Conservation (phyloP, 2,329 filamentous ascomycete species). For the Davidsoniella virescens region DNA sequence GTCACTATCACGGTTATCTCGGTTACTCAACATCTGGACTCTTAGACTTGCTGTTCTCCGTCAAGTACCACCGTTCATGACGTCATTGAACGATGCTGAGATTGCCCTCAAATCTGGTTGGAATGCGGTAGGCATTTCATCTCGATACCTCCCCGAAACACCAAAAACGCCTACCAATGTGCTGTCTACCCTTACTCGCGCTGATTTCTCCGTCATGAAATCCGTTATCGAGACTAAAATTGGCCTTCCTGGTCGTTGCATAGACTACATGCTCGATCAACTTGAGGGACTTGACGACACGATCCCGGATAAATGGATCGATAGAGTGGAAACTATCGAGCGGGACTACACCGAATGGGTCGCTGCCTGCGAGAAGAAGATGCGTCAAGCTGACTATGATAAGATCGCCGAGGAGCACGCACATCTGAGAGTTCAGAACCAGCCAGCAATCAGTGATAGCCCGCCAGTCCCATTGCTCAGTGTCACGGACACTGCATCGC, state of each 20-base stretch:
- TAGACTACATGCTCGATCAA: conserved; percentile 76
- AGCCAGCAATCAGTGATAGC: not conserved
- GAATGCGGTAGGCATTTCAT: conserved; percentile 36
- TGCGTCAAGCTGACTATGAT: conserved; percentile 45
- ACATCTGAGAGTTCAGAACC: not conserved
- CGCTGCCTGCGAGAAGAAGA: conserved; percentile 55
- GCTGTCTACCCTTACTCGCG: conserved; percentile 21
- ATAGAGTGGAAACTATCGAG: conserved; percentile 69
- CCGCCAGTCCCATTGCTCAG: conserved; percentile 5
- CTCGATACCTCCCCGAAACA: conserved; percentile 5
- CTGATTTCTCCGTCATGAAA: conserved; percentile 43
- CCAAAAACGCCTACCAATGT: not conserved
- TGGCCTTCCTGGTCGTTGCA: conserved; percentile 47
- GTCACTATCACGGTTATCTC: conserved; percentile 55
- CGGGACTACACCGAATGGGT: conserved; percentile 66
- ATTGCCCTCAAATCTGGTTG: conserved; percentile 50
- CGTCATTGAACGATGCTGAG: conserved; percentile 49
- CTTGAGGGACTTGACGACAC: conserved; percentile 74
- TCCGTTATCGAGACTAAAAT: conserved; percentile 52
- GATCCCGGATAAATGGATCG: conserved; percentile 74
- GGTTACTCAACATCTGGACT: conserved; percentile 62
- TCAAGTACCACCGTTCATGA: conserved; percentile 53
- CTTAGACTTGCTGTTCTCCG: conserved; percentile 59
- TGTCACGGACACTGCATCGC: conserved; percentile 2
- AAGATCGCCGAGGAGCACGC: conserved; percentile 10